Base-by-base conservation (phyloP, 441 rosid genomes). In the Caryocar brasiliense region DNA sequence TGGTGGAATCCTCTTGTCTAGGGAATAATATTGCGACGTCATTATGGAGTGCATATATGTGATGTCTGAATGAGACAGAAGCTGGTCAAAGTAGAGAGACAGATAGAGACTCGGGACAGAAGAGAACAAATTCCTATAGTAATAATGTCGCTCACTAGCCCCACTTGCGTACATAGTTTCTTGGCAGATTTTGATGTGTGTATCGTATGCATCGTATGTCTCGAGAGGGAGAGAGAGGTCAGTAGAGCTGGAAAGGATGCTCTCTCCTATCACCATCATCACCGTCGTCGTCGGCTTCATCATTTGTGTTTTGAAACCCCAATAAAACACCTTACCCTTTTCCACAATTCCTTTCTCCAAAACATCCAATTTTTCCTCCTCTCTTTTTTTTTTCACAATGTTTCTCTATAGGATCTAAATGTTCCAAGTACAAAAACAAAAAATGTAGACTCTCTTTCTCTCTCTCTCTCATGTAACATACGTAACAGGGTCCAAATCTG, bases 281-380 rank as follows among this genome's bases (percentile, higher is more conserved):
- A 29, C 57, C 50, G 51, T 68, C 58, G 62, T 76, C 78, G 32
- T 68, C 75, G 61, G 1, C 28, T 56, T 61, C 77, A 77, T 73
- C 82, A 74, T 73, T 62, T 53, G 51, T 56, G 61, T 59, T 56
- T 73, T 71, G 77, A 73, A 71, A 49, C 65, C 55, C n/a, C 66
- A 10, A 21, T 9, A 18, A 11, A 24, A 45, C 25, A 44, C 26
- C 52, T 27, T 15, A 22, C 15, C 34, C 56, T 42, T 62, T 43
- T 38, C 51, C 40, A 23, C 45, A 37, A 36, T 2, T 30, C 18
- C 40, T 33, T 45, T 29, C 26, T 53, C 43, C 23, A 1, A 18
- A 18, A 2, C 32, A 13, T 21, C 14, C 12, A 26, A 18, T 26
- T 28, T 33, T 13, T 22, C n/a, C 13, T 33, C 47, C 13, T 7